Evolutionary conservation across 345 rosid species (phyloP).

Genomic region (Aquilaria yunnanensis): DNA sequence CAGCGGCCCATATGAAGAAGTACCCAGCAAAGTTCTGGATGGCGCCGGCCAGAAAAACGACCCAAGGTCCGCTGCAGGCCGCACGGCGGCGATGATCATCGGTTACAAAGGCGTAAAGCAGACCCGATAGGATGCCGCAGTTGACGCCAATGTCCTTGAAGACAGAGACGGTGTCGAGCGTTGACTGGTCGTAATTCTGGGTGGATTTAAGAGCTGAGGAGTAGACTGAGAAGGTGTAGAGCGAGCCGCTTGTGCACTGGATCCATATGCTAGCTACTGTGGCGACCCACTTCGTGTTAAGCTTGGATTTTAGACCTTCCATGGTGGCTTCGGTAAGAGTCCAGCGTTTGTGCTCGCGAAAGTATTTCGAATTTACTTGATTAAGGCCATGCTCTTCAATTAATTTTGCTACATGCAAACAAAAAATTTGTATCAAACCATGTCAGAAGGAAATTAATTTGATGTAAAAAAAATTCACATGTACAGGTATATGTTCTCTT

Average conservation of each 20-base stretch:
- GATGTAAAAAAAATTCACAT: too few relatives aligned
- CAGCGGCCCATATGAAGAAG: constrained; percentile 82
- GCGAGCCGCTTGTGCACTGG: constrained; percentile 59
- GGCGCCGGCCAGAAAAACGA: constrained; percentile 63
- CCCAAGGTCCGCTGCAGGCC: constrained; percentile 52
- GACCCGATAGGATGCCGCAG: constrained; percentile 74
- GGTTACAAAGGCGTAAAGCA: constrained; percentile 55
- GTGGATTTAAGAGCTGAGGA: constrained; percentile 67
- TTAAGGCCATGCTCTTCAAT: too few relatives aligned
- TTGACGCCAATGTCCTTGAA: constrained; percentile 95
- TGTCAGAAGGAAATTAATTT: too few relatives aligned
- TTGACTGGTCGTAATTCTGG: constrained; percentile 76
- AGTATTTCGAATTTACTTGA: too few relatives aligned
- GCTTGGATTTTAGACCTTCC: background rate
- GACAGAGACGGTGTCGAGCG: constrained; percentile 95
- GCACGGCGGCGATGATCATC: constrained; percentile 13
- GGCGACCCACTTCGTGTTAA: constrained; percentile 55
- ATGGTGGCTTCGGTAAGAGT: background rate
- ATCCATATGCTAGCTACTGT: constrained; percentile 87
- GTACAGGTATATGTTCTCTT: too few relatives aligned
- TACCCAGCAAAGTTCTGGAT: constrained; percentile 66
- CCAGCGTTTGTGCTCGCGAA: too few relatives aligned
- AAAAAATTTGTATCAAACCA: too few relatives aligned
- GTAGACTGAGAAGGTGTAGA: constrained; percentile 81
- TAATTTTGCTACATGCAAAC: too few relatives aligned